Base-by-base conservation (phyloP, 495 filamentous ascomycete species). In the Opeltia flavorubescens region DNA sequence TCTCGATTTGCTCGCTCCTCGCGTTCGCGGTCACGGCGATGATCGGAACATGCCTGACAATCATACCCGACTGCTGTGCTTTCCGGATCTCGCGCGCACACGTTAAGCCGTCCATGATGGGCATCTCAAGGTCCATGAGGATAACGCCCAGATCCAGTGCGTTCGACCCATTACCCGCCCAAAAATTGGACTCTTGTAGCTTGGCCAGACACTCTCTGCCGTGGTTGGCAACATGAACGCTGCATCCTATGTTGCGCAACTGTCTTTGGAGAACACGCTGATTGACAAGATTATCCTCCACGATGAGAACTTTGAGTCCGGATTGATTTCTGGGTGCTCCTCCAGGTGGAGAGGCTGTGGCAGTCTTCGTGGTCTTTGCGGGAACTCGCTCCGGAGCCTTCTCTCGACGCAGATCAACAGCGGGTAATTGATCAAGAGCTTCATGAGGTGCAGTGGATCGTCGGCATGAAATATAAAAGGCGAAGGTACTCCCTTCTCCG, bases 61-160 rank as follows among this genome's bases (percentile, higher is more conserved):
- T 61, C 39, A 63, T 62, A 1, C 71, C 76, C 49, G 60, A 44
- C 24, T 50, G 47, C 50, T 85, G 79, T 43, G 81, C 62, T 52
- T 75, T 67, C 3, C 85, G 72, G 45, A 93, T 85, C 38, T 68
- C 67, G 28, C 66, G 62, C 15, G 83, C 79, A 47, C 82, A 83
- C 17, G 76, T 76, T 21, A 81, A 71, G 8, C 85, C 85, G 57
- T 89, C 79, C 77, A 87, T 86, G 12, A 88, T 63, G 0, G 85
- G 85, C 85, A 89, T 89, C 55, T 88, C 84, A 43, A 86, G 78
- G 54, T 89, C 85, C 81, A 86, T 86, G 3, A 88, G 64, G 17
- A 88, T 75, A 35, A 87, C 73, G 41, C 75, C 74, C 8, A 85
- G 60, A 40, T 67, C 55, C 26, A 68, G 25, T 44, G 51, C 55